Percentiles rank a stretch among this genome's conserved stretches.
These are phyloP conservation scores for Pascua sp. DNA, from an alignment of 1,284 basidiomycete genomes.

Conservation along the genomic window DNA sequence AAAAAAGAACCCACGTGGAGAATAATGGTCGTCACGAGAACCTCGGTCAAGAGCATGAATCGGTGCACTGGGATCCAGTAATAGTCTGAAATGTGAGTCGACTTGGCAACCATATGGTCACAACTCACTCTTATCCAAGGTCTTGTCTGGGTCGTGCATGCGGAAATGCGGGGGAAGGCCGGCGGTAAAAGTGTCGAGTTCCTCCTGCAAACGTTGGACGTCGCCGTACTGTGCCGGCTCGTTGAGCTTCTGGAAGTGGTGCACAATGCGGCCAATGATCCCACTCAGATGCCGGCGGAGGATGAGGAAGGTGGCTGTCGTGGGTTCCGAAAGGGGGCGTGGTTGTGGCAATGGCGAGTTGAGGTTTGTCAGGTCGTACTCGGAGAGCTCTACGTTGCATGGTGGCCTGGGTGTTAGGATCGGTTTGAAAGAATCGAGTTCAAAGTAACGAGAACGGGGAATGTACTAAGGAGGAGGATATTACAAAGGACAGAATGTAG, in stretches of 20 bases:
- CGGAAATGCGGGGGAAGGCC: conserved; percentile 62
- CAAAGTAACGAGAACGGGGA: not conserved
- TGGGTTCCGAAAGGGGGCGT: conserved; percentile 58
- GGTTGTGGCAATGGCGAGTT: conserved; percentile 31
- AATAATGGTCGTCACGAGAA: conserved; percentile 48
- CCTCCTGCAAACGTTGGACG: conserved; percentile 77
- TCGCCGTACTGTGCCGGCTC: conserved; percentile 79
- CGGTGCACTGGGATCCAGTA: conserved; percentile 46
- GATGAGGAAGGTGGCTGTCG: conserved; percentile 81
- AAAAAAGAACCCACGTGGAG: conserved; percentile 37
- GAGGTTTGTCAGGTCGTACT: conserved; percentile 47
- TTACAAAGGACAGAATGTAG: not conserved
- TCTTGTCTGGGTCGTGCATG: conserved; percentile 68
- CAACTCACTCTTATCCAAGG: conserved; percentile 60
- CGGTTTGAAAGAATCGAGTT: not conserved
- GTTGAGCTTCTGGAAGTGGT: conserved; percentile 89
- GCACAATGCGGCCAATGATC: conserved; percentile 87
- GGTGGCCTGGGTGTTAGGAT: conserved; percentile 57
- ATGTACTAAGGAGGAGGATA: not conserved
- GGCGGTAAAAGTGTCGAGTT: conserved; percentile 72
- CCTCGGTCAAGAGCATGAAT: conserved; percentile 46
- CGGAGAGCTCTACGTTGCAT: conserved; percentile 74
- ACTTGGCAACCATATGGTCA: not conserved
- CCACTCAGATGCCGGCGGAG: conserved; percentile 75
- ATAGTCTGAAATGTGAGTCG: conserved; percentile 15